These are phyloP conservation scores for Parathielavia hyrcaniae DNA, from an alignment of 495 filamentous ascomycete genomes.

Conservation along the genomic window DNA sequence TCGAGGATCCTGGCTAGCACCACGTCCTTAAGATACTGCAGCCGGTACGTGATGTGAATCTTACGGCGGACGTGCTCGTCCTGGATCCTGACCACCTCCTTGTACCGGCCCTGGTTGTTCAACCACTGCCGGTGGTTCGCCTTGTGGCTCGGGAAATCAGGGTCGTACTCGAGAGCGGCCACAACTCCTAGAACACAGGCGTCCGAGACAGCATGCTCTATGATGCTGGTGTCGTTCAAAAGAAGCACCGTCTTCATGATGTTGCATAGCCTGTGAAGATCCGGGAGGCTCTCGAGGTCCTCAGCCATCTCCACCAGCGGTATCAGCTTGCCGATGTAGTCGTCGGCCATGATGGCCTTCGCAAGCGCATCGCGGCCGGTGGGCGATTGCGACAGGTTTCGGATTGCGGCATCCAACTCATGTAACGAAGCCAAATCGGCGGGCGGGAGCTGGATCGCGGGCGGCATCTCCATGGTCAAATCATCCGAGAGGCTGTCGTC, in stretches of 20 bases:
- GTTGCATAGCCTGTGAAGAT: constrained; percentile 88
- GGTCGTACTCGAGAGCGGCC: constrained; percentile 95
- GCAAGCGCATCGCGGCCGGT: constrained; percentile 80
- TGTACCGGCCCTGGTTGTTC: constrained; percentile 79
- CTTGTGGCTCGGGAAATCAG: constrained; percentile 97
- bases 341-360: constrained; percentile 75
- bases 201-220: constrained; percentile 88
- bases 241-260: constrained; percentile 96
- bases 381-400: constrained; percentile 64
- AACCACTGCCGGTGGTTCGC: constrained; percentile 95
- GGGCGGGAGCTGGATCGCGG: constrained; percentile 65
- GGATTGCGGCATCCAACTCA: constrained; percentile 78
- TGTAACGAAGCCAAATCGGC: constrained; percentile 71
- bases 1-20: constrained; percentile 93
- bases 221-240: constrained; percentile 88
- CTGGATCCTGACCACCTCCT: constrained; percentile 90
- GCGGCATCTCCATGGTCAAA: constrained; percentile 55
- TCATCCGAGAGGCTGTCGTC: constrained; percentile 93
- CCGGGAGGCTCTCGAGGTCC: constrained; percentile 76
- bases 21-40: constrained; percentile 98
- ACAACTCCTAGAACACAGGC: constrained; percentile 86
- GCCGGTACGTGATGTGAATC: constrained; percentile 90
- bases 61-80: constrained; percentile 74
- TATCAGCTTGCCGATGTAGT: constrained; percentile 83
- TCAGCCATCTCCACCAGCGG: constrained; percentile 81